phyloP scores from a whole-genome alignment of 2,329 filamentous ascomycete genomes.

The Colletotrichum costaricense region DNA sequence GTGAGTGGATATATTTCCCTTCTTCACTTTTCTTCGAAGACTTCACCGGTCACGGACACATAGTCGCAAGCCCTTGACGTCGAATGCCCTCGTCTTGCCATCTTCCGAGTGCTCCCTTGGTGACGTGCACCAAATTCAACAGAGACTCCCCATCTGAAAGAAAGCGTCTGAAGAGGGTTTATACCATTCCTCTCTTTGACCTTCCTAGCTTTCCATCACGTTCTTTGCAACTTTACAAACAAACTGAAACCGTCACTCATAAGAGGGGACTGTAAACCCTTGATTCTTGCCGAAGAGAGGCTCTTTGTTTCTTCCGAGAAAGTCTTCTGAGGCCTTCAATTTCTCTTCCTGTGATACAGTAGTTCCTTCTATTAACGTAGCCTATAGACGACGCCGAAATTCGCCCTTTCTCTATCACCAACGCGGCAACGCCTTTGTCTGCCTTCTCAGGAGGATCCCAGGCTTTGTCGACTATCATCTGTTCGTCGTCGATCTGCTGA shows the following conservation, averaged over 20 bases:
- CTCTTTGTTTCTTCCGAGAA: not conserved
- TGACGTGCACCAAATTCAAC: not conserved
- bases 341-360: not conserved
- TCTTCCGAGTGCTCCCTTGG: too few species aligned
- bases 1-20: not conserved
- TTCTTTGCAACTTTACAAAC: not conserved
- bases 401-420: not conserved
- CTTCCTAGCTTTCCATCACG: not conserved
- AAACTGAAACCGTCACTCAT: not conserved
- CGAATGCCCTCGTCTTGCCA: too few species aligned
- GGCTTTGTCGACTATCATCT: not conserved
- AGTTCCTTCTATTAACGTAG: not conserved
- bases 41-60: not conserved
- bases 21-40: not conserved
- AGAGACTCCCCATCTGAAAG: not conserved
- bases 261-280: not conserved
- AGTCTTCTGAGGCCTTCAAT: not conserved
- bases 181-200: not conserved
- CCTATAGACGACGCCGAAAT: not conserved
- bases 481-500: not conserved
- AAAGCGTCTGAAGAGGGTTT: not conserved
- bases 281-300: not conserved
- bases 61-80: not conserved
- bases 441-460: too few species aligned
- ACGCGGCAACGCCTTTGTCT: too few species aligned